Conservation (phyloP, 2,329 filamentous ascomycete genomes). For the Thielaviopsis euricoi region DNA sequence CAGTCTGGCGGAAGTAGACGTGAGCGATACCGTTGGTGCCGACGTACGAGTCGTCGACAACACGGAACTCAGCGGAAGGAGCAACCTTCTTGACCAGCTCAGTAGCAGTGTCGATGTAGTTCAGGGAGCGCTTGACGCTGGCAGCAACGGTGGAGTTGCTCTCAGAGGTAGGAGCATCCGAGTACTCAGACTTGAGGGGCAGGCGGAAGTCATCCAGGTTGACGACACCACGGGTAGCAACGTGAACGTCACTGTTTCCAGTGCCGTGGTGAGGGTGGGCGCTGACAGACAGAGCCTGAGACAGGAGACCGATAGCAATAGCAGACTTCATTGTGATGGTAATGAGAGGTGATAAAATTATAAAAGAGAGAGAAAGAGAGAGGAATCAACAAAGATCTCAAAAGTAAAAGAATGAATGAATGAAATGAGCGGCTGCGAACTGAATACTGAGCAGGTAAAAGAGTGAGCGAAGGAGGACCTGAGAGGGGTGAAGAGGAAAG, state of each 20-base stretch:
- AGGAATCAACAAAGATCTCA: background rate
- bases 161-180: constrained; percentile 16
- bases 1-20: constrained; percentile 42
- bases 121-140: constrained; percentile 10
- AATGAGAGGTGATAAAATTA: background rate
- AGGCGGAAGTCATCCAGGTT: constrained; percentile 20
- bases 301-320: constrained; percentile 20
- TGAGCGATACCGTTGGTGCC: constrained; percentile 38
- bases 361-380: background rate
- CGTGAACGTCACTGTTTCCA: constrained; percentile 13
- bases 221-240: constrained; percentile 18
- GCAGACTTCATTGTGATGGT: constrained; percentile 19
- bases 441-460: constrained; percentile 1
- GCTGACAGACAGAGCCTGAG: constrained; percentile 18
- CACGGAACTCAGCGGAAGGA: constrained; percentile 28
- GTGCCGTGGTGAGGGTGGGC: constrained; percentile 19
- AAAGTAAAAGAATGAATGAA: background rate
- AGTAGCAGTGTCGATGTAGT: constrained; percentile 27
- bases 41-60: constrained; percentile 35
- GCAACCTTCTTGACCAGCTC: constrained; percentile 24
- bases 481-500: constrained; percentile 8
- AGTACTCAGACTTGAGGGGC: constrained; percentile 19
- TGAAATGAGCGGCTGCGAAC: background rate
- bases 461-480: constrained; percentile 2
- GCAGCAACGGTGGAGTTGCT: constrained; percentile 14